Evolutionary conservation across 2,329 filamentous ascomycete genomes (phyloP).

Genomic region (Penicillium rolfsii): DNA sequence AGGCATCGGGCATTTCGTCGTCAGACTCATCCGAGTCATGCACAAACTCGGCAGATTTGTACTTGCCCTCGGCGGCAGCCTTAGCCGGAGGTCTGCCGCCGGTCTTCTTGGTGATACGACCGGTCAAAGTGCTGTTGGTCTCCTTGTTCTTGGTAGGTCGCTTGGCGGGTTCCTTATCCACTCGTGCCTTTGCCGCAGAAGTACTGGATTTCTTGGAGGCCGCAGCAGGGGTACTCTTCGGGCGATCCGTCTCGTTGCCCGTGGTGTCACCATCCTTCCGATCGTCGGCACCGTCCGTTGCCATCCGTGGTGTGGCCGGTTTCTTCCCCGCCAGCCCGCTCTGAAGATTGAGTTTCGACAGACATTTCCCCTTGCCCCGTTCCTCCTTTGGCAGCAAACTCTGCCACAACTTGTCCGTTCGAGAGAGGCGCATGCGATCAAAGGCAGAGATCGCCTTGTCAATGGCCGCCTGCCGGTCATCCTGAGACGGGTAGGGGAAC

Average conservation of each 20-base stretch:
- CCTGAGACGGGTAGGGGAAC: slow-evolving; percentile 60
- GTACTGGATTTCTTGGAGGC: slow-evolving; percentile 35
- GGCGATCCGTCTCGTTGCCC: slow-evolving; percentile 44
- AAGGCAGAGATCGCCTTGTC: slow-evolving; percentile 66
- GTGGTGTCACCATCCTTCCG: slow-evolving; percentile 40
- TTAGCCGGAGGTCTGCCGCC: slow-evolving; percentile 44
- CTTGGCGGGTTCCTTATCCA: slow-evolving; percentile 44
- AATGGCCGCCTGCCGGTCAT: slow-evolving; percentile 63
- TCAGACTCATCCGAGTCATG: slow-evolving; percentile 56
- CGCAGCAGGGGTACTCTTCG: slow-evolving; percentile 25
- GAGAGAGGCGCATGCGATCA: slow-evolving; percentile 63
- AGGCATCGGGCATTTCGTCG: slow-evolving; percentile 45
- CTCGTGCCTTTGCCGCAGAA: slow-evolving; percentile 42
- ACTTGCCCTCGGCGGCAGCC: slow-evolving; percentile 43
- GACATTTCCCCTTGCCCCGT: slow-evolving; percentile 62
- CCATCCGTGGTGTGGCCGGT: slow-evolving; percentile 42
- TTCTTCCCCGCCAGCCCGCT: slow-evolving; percentile 45
- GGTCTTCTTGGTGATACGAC: slow-evolving; percentile 52
- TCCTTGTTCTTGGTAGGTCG: slow-evolving; percentile 51
- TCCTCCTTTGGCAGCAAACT: slow-evolving; percentile 62
- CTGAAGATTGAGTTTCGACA: slow-evolving; percentile 61
- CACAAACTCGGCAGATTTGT: slow-evolving; percentile 59
- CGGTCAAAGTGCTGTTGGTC: slow-evolving; percentile 52
- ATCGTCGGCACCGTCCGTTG: slow-evolving; percentile 44
- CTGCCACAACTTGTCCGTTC: slow-evolving; percentile 66